These are phyloP conservation scores for Rhamnella rubrinervis DNA, from an alignment of 331 rosid species.

Conservation along the genomic window DNA sequence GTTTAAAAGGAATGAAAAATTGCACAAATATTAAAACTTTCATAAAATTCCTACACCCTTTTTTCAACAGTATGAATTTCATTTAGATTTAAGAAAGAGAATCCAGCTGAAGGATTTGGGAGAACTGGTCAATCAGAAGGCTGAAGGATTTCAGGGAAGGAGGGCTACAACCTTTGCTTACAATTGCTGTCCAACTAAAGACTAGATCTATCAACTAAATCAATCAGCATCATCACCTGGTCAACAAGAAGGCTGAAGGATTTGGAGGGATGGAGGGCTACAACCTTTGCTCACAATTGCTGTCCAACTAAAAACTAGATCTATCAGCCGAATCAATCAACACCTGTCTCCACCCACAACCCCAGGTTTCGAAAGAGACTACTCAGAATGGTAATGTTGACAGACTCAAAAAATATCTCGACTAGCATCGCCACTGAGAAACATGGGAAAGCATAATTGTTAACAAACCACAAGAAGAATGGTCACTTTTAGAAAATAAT, in stretches of 20 bases:
- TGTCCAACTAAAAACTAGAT: background rate
- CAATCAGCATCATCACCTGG: background rate
- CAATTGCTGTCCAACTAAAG: background rate
- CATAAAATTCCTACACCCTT: background rate
- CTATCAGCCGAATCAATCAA: background rate
- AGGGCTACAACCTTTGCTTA: background rate
- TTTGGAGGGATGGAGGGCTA: background rate
- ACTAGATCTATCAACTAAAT: background rate
- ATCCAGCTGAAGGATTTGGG: background rate
- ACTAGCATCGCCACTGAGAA: background rate
- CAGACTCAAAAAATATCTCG: too few species aligned
- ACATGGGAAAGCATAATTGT: background rate
- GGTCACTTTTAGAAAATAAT: too few species aligned
- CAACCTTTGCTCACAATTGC: background rate
- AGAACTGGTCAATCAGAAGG: background rate
- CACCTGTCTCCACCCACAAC: background rate
- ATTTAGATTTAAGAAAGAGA: background rate
- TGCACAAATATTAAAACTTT: background rate
- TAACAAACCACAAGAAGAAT: too few species aligned
- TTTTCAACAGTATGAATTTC: background rate
- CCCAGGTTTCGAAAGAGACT: background rate
- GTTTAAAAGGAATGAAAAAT: background rate
- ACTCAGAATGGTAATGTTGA: background rate
- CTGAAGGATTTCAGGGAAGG: background rate
- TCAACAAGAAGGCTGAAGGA: background rate